Conservation (phyloP, 2,329 filamentous ascomycete species). For the Penicillium sp. region DNA sequence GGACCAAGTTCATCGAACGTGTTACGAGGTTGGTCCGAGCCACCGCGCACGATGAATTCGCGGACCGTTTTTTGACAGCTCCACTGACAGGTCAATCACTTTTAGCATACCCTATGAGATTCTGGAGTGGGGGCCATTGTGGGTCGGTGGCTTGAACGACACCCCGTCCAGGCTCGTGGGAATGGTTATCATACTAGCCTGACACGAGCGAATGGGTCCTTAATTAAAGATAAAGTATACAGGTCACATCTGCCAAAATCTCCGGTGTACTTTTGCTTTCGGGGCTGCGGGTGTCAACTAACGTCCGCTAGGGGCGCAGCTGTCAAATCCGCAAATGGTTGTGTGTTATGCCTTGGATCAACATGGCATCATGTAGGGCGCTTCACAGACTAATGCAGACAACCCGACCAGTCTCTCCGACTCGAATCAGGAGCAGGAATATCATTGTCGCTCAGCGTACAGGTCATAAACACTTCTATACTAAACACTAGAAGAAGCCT, state of each 20-base stretch:
- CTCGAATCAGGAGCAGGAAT: neutral
- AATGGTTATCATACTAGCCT: neutral
- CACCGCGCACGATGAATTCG: neutral
- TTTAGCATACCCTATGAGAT: neutral
- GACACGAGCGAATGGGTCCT: constrained; percentile 4
- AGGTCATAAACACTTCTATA: constrained; percentile 5
- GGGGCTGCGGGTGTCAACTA: neutral
- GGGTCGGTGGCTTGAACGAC: constrained; percentile 1
- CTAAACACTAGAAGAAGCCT: neutral
- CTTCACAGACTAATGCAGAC: constrained; percentile 4
- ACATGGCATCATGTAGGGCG: neutral
- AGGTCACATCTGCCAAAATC: constrained; percentile 1
- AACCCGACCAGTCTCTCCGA: neutral
- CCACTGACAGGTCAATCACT: neutral
- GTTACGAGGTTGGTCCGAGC: neutral
- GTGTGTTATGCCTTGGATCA: neutral
- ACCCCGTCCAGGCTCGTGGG: neutral
- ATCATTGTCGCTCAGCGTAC: constrained; percentile 2
- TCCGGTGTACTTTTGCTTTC: neutral
- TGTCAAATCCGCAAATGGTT: neutral
- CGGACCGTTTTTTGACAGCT: constrained; percentile 4
- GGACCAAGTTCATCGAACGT: neutral
- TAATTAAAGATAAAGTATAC: neutral
- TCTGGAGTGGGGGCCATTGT: neutral
- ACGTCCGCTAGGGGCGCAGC: neutral